Evolutionary conservation across 2,329 filamentous ascomycete species (phyloP), one percentile per base, ranked within the genome.

Genomic region (Hymenoscyphus scutula): DNA sequence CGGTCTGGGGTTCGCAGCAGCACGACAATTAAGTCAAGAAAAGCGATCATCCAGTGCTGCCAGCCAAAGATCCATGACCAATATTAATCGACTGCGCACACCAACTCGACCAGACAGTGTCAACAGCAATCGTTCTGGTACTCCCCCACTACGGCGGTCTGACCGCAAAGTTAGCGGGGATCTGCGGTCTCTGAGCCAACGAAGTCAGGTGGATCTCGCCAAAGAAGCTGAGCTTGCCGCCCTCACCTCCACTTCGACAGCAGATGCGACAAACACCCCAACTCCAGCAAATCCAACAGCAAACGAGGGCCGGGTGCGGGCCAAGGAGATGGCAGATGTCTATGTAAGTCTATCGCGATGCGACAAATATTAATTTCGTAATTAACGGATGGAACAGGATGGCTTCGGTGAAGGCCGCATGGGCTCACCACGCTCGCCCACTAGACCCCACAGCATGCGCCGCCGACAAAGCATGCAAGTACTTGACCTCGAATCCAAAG

Each of bases 401-500:
- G 94, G 92, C 79, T 93, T 87, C 81, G 94, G 94, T 79, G 92
- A 96, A 79, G 91, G 90, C 77, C 91, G 85, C 74, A 84, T 90
- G 74, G 88, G 88, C 75, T 96, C 92, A 75, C 92, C 94, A 73
- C 88, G 90, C 73, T 98, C 95, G 72, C 95, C 95, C 61, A 96
- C 92, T 70, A 88, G 94, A 77, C 93, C 95, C 71, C 92, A 93
- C 74, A 97, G 92, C 81, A 90, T 99, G 85, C 93, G 94, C 71
- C 93, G 94, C 75, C 91, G 94, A 74, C 95, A 97, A 78, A 98
- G 94, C 82, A 94, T 98, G 88, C 94, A 98, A 79, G 87, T 94
- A 60, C 87, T 98, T 65, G 94, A 99, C 72, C 87, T 99, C 74
- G 92, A 98, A 80, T 82, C 85, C 64, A 87, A 85, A 72, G 84